A percentile compares a stretch with the other conserved stretches of the same genome.
Conservation (phyloP, 768 basidiomycete genomes). For the Suillus brevipes region DNA sequence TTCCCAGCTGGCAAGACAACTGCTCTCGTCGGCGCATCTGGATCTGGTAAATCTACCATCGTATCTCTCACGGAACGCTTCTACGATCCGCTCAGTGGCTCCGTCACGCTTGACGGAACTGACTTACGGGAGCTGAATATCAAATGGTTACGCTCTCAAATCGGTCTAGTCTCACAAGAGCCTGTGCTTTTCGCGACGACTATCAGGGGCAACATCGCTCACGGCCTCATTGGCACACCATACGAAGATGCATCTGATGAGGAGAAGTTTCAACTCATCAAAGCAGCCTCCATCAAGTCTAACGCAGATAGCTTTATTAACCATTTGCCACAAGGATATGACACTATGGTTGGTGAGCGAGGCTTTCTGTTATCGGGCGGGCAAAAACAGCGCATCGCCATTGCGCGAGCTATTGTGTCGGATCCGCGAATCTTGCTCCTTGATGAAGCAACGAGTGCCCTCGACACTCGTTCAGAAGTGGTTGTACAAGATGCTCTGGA, state of each 20-base stretch:
- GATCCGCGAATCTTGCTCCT: conserved; percentile 50
- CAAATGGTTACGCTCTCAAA: conserved; percentile 50
- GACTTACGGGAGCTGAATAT: conserved; percentile 47
- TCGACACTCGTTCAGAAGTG: conserved; percentile 51
- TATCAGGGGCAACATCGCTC: conserved; percentile 47
- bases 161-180: conserved; percentile 54
- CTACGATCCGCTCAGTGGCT: conserved; percentile 49
- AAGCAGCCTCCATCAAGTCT: conserved; percentile 49
- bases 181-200: conserved; percentile 50
- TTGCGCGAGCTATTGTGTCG: conserved; percentile 51
- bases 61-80: conserved; percentile 51
- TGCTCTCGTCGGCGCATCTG: conserved; percentile 42
- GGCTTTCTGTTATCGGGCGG: conserved; percentile 52
- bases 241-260: conserved; percentile 41
- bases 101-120: conserved; percentile 45
- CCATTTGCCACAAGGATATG: conserved; percentile 48
- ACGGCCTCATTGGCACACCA: conserved; percentile 44
- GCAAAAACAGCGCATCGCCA: conserved; percentile 54
- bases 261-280: conserved; percentile 45
- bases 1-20: conserved; percentile 45
- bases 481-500: conserved; percentile 55
- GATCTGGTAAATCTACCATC: conserved; percentile 41
- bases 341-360: conserved; percentile 50
- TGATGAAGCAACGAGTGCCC: conserved; percentile 50
- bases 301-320: conserved; percentile 53